These are phyloP conservation scores for Tylopilus orsonianus DNA, from an alignment of 1,284 basidiomycete species.

Conservation along the genomic window DNA sequence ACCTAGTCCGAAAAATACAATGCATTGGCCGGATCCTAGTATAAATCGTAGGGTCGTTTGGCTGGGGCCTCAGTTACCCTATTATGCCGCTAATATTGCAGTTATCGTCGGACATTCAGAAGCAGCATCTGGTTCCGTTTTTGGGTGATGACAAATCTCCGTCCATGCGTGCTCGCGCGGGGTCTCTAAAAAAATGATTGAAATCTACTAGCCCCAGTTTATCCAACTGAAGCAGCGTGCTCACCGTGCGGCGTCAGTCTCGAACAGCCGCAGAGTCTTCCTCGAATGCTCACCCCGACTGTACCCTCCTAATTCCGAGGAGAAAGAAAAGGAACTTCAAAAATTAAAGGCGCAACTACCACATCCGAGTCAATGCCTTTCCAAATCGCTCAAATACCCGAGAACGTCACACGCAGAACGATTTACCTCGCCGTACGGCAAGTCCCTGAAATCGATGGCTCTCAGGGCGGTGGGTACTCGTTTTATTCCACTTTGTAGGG, in stretches of 20 bases:
- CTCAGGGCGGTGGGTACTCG: slow-evolving; percentile 40
- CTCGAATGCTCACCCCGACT: slow-evolving; percentile 1
- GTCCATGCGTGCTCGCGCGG: too few species aligned
- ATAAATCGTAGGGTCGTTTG: neutral
- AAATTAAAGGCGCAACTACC: slow-evolving; percentile 1
- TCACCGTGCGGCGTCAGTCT: neutral
- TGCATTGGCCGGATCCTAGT: neutral
- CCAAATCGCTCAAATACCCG: too few species aligned
- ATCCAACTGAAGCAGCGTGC: slow-evolving; percentile 7
- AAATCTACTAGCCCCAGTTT: neutral
- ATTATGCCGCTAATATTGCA: too few species aligned
- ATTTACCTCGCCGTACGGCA: slow-evolving; percentile 27
- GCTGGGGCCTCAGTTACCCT: too few species aligned
- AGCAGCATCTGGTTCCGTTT: too few species aligned
- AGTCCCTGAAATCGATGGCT: slow-evolving; percentile 45
- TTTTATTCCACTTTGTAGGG: neutral
- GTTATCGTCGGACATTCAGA: too few species aligned
- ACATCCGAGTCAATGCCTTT: neutral
- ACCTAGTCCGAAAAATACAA: neutral
- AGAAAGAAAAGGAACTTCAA: neutral
- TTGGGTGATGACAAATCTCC: too few species aligned
- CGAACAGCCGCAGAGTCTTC: neutral
- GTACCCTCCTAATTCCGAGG: neutral
- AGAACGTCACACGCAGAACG: neutral
- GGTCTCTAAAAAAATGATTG: too few species aligned